Conservation (phyloP, 495 filamentous ascomycete genomes). For the Hypoxylon crocopeplum region DNA sequence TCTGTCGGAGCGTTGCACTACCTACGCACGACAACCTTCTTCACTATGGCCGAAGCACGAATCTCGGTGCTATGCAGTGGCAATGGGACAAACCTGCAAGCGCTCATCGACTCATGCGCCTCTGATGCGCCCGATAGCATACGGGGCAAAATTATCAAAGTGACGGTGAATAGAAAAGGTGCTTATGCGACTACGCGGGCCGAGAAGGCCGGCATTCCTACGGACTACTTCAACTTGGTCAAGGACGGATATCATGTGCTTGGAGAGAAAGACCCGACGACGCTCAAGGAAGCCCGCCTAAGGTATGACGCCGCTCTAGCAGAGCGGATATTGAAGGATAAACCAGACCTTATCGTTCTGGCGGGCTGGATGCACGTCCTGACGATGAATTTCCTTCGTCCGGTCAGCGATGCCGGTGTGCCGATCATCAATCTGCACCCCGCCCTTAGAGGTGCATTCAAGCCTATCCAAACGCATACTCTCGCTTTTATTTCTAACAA, state of each 20-base stretch:
- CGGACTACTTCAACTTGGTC: constrained; percentile 85
- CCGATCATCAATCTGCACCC: constrained; percentile 90
- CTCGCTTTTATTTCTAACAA: constrained; percentile 18
- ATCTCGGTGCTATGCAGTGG: constrained; percentile 57
- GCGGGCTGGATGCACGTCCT: constrained; percentile 75
- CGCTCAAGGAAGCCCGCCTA: constrained; percentile 66
- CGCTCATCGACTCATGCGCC: constrained; percentile 77
- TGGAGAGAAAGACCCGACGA: constrained; percentile 58
- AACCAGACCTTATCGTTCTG: constrained; percentile 73
- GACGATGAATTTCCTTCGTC: constrained; percentile 59
- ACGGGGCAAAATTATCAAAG: constrained; percentile 69
- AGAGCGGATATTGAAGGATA: constrained; percentile 67
- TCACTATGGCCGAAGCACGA: constrained; percentile 43
- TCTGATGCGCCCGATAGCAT: constrained; percentile 56
- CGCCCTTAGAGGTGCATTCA: constrained; percentile 20
- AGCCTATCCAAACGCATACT: not conserved
- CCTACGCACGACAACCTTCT: constrained; percentile 4
- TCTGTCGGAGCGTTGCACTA: not conserved
- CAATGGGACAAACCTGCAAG: constrained; percentile 90
- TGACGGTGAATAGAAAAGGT: constrained; percentile 82
- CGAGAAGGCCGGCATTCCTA: constrained; percentile 71
- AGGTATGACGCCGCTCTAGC: constrained; percentile 86
- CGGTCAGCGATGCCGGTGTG: constrained; percentile 64
- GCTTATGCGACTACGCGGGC: constrained; percentile 83
- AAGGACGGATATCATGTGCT: constrained; percentile 60